Evolutionary conservation across 1,139 yeast species (phyloP), one percentile per base, ranked within the genome.

Genomic region (Ogataea hybrid): DNA sequence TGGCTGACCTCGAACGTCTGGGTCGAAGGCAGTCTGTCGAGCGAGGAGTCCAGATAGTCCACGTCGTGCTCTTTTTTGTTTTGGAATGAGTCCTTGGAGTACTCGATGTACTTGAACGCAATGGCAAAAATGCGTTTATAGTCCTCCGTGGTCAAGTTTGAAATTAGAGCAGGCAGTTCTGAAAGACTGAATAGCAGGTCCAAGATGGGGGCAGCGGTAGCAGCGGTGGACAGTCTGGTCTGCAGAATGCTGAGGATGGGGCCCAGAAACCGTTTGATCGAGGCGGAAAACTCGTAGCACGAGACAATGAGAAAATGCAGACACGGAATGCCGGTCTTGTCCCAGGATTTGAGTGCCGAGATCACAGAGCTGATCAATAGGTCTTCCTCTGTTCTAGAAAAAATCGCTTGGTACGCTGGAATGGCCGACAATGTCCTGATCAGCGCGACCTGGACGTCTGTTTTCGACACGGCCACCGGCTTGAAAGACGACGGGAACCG

Each of bases 61-160:
- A 52, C 35, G n/a, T 25, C 40, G 8, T 35, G 47, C 6, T 34
- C 39, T 8, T 47, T 43, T 28, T 41, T 47, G 35, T 43, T 40
- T 15, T 40, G 47, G 35, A 46, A 33, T 1, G 46, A 30, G 53
- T 84, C 88, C 42, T 75, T 71, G 1, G 89, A 79, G 56, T 79
- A 82, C 56, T 84, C 87, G 44, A 87, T 83, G 54, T 81, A 84
- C 53, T 82, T 82, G 65, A 87, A 84, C 1, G 90, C 84, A 59
- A 87, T 84, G 0, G 87, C 96, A 66, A 87, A 85, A 1, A 88
- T 87, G 37, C 90, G 70, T 52, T 81, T 83, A 58, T 75, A 84
- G 54, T 88, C 96, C 41, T 84, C 95, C 30, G 74, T 73, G 3
- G 87, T 84, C 57, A 87, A 82, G 53, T 83, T 83, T 1, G 49